These are phyloP conservation scores for Casaregolazyma suthepensis DNA, from an alignment of 1,139 yeast species.

Conservation along the genomic window DNA sequence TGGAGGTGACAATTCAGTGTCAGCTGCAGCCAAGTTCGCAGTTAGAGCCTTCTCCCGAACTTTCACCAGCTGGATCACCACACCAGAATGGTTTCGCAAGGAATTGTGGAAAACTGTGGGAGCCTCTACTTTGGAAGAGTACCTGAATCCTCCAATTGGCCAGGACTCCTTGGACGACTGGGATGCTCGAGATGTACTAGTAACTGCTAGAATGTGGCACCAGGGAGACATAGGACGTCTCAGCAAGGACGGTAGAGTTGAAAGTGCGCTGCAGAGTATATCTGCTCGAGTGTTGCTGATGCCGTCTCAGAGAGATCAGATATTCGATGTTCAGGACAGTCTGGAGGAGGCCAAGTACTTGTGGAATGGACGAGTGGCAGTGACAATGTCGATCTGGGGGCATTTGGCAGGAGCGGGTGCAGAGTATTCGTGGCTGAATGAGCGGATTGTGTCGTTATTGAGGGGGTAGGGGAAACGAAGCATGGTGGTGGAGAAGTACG, in stretches of 20 bases:
- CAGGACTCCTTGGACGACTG: neutral
- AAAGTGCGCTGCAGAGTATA: neutral
- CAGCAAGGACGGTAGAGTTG: neutral
- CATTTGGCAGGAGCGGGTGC: neutral
- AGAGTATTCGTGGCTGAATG: neutral
- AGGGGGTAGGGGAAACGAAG: neutral
- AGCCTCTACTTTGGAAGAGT: neutral
- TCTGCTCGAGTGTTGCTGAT: neutral
- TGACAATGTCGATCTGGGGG: neutral
- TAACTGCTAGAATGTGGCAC: neutral
- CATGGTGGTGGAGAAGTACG: no score
- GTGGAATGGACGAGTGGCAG: neutral
- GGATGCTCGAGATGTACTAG: neutral
- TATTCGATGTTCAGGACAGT: neutral
- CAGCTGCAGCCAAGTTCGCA: neutral
- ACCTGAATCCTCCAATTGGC: neutral
- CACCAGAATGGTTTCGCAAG: neutral
- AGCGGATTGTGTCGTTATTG: neutral
- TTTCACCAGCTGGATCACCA: neutral
- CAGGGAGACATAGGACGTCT: neutral
- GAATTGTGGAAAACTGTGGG: neutral
- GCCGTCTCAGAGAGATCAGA: neutral
- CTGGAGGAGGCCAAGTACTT: neutral
- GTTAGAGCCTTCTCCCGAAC: neutral
- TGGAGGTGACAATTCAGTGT: neutral